phyloP scores from a whole-genome alignment of 306 rosid species.

The Dryas alaskensis region DNA sequence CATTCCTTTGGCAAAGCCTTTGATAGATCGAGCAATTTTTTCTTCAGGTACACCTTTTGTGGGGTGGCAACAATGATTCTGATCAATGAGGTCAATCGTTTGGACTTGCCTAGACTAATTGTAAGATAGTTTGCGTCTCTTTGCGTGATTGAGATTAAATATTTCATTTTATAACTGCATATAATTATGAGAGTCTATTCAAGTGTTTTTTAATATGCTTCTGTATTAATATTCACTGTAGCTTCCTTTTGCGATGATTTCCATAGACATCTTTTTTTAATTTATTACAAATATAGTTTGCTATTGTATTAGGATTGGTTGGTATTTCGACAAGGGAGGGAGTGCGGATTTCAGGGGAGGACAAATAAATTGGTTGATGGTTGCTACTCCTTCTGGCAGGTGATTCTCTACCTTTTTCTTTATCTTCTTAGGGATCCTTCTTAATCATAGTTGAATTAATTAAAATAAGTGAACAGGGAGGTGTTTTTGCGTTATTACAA shows the following conservation, averaged over 20 bases:
- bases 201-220: background rate
- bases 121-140: constrained; percentile 48
- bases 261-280: background rate
- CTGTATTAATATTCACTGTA: background rate
- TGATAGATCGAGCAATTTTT: constrained; percentile 21
- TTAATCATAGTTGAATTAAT: constrained; percentile 32
- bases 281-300: constrained; percentile 6
- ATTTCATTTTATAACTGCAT: constrained; percentile 12
- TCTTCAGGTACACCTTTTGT: constrained; percentile 80
- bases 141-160: background rate
- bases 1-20: background rate
- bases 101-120: constrained; percentile 69
- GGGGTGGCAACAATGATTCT: constrained; percentile 92
- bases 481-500: constrained; percentile 66
- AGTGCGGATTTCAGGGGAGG: constrained; percentile 94
- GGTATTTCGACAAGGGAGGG: constrained; percentile 82
- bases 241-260: background rate
- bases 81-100: constrained; percentile 72
- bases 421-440: constrained; percentile 12
- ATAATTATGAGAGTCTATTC: background rate
- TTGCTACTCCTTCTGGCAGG: constrained; percentile 99
- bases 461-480: constrained; percentile 59
- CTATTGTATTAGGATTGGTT: constrained; percentile 69
- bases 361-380: constrained; percentile 96
- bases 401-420: constrained; percentile 24